These are phyloP conservation scores for Apiospora phragmitis DNA, from an alignment of 2,329 filamentous ascomycete species.

Conservation along the genomic window DNA sequence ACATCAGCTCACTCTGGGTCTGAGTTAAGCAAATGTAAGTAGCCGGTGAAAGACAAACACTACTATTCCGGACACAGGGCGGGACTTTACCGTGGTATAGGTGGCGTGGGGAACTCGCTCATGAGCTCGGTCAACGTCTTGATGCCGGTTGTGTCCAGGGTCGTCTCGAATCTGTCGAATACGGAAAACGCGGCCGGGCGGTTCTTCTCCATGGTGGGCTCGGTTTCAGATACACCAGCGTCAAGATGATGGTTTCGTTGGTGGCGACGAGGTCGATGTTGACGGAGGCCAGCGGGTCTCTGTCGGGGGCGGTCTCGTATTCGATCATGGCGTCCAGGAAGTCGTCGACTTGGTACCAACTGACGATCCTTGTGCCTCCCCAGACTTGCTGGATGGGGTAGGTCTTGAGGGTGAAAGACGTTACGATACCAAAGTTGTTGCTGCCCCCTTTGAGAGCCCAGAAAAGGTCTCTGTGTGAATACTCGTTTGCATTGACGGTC, in stretches of 20 bases:
- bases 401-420: conserved; percentile 7
- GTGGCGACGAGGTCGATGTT: conserved; percentile 7
- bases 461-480: conserved; percentile 8
- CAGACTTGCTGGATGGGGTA: conserved; percentile 1
- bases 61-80: too few species aligned
- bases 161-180: conserved; percentile 3
- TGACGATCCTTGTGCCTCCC: conserved; percentile 3
- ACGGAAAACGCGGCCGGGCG: not conserved
- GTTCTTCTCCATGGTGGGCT: not conserved
- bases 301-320: not conserved
- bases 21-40: too few species aligned
- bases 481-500: conserved; percentile 8
- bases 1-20: too few species aligned
- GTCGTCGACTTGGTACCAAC: not conserved
- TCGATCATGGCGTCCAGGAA: conserved; percentile 8
- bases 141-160: conserved; percentile 9
- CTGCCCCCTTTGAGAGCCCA: conserved; percentile 13
- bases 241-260: conserved; percentile 1
- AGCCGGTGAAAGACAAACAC: too few species aligned
- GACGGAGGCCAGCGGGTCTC: not conserved
- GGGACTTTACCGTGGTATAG: conserved; percentile 5
- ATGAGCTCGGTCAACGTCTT: conserved; percentile 1
- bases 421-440: conserved; percentile 16
- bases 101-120: not conserved
- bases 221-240: not conserved